Evolutionary conservation across 2,329 filamentous ascomycete species (phyloP), one percentile per base, ranked within the genome.

Genomic region (Exophiala lecanii-corni): DNA sequence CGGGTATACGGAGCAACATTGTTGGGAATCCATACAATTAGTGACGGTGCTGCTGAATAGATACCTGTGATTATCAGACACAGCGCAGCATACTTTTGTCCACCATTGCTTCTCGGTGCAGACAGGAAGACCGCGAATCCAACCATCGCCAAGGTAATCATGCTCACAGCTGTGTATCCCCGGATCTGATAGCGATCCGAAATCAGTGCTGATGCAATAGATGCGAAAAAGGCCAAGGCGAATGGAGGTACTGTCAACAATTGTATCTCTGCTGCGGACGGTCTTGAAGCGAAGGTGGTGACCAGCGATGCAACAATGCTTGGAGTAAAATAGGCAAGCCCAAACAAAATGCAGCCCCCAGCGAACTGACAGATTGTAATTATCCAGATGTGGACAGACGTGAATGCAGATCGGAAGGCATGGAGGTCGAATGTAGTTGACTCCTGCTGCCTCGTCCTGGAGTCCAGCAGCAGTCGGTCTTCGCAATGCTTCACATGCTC

Each of bases 311-410:
- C 69, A 52, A 94, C 83, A 57, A 94, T 92, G 17, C 79, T 84
- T 0, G 88, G 88, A 2, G 89, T 67, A 66, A 94, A 89, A 16
- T 45, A 40, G 5, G 42, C 26, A 5, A 89, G 72, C 2, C 78
- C 82, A 64, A 89, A 88, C 4, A 81, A 81, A 59, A 88, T 89
- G 2, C 87, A 68, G 92, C 82, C 85, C 91, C 59, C 94, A 87
- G 6, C 3, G 15, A 34, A 16, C 9, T 32, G 30, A 9, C 17
- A 19, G 13, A 32, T 6, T 33, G 68, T 59, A 4, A 66, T 64
- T 30, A 63, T 60, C 13, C 57, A 50, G 2, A 70, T 62, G 45
- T 69, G 65, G 43, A 61, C 59, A 38, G 53, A 57, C 12, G 61
- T 58, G 46, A 67, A 68, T 10, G 28, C 18, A 33, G 13, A 39